Conservation (phyloP, 2,329 filamentous ascomycete genomes). For the Trichoderma breve region DNA sequence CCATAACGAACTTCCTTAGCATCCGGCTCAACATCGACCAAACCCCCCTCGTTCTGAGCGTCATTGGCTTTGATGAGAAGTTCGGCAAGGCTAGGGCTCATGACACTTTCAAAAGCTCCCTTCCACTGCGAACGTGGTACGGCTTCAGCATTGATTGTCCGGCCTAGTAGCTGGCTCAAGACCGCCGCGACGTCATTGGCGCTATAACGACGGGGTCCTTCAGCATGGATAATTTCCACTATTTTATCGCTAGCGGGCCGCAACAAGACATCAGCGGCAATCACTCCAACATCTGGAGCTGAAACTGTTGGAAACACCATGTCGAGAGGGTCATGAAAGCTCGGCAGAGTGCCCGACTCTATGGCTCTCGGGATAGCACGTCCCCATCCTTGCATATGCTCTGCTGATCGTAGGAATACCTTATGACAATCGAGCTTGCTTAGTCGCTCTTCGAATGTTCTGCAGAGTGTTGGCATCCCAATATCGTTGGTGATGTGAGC, state of each 20-base stretch:
- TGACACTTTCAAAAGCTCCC: neutral
- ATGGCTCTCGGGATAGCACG: neutral
- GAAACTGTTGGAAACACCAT: neutral
- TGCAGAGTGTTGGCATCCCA: neutral
- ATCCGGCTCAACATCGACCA: neutral
- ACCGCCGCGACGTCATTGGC: neutral
- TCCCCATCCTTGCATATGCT: neutral
- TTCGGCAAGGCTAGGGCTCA: neutral
- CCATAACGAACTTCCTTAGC: neutral
- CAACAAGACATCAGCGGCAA: neutral
- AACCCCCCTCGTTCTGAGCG: neutral
- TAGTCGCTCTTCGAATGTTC: neutral
- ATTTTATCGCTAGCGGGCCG: neutral
- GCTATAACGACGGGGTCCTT: neutral
- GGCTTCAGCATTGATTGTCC: neutral
- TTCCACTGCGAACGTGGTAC: neutral
- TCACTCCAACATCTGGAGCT: neutral
- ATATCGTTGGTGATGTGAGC: neutral
- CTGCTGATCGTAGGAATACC: neutral
- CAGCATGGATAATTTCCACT: neutral
- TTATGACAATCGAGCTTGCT: neutral
- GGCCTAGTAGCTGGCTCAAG: neutral
- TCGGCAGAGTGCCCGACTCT: neutral
- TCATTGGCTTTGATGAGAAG: neutral
- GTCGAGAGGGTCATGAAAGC: neutral